Evolutionary conservation across 257 asterid species (phyloP).

Genomic region (Solanum tarijense): DNA sequence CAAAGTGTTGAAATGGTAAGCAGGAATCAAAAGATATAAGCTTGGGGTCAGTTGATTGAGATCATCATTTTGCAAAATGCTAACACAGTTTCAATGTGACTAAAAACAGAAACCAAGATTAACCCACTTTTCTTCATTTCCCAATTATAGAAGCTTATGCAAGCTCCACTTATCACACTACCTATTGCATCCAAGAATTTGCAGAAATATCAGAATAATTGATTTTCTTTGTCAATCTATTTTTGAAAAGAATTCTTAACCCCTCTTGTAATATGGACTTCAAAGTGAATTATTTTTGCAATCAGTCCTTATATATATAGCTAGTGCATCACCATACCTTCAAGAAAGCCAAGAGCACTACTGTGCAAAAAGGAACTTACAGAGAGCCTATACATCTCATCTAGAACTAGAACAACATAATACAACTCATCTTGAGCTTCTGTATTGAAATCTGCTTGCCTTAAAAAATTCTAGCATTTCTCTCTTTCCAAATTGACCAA

Average conservation of each 20-base stretch:
- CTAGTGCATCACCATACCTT: background rate
- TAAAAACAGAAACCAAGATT: slow-evolving; percentile 64
- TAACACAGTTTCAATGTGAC: slow-evolving; percentile 67
- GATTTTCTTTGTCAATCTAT: background rate
- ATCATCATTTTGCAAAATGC: slow-evolving; percentile 7
- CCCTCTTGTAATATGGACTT: background rate
- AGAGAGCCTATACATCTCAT: background rate
- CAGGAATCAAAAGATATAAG: background rate
- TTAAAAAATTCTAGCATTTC: background rate
- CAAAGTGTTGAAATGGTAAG: background rate
- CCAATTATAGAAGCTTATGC: slow-evolving; percentile 70
- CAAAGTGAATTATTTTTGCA: background rate
- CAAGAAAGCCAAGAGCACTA: background rate
- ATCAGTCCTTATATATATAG: background rate
- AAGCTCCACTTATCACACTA: slow-evolving; percentile 50
- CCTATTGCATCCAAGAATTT: slow-evolving; percentile 16
- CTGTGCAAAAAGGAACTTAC: background rate
- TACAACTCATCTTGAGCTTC: background rate
- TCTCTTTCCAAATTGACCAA: background rate
- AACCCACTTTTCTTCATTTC: slow-evolving; percentile 90
- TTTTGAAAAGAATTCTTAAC: background rate
- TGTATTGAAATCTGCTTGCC: background rate
- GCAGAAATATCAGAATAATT: background rate
- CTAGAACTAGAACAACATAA: background rate
- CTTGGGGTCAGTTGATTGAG: background rate